phyloP scores from a whole-genome alignment of 176 grass and related monocot species.

The Alopecurus myosuroides region DNA sequence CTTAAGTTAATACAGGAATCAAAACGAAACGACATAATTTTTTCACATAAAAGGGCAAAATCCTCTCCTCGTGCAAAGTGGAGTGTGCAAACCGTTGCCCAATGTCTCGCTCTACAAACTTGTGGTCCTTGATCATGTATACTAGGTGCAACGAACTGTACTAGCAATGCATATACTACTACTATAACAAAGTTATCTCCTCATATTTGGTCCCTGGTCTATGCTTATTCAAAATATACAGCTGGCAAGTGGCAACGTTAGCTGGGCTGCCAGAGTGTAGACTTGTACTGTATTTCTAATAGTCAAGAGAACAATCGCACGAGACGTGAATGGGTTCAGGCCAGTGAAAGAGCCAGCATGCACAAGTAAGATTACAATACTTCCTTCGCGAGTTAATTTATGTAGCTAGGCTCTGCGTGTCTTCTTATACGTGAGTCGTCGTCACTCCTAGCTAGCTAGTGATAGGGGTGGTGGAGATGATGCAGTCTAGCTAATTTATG shows the following conservation, averaged over 20 bases:
- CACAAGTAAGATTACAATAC: not conserved
- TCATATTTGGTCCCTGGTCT: constrained; percentile 18
- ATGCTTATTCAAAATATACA: not conserved
- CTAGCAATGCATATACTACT: not conserved
- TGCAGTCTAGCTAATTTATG: constrained; percentile 2
- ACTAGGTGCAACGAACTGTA: not conserved
- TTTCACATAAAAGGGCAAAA: not conserved
- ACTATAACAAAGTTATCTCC: constrained; percentile 25
- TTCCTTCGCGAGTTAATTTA: not conserved
- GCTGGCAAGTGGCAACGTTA: not conserved
- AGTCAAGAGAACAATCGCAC: not conserved
- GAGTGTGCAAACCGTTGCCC: not conserved
- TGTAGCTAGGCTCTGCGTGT: not conserved
- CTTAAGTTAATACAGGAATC: not conserved
- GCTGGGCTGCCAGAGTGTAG: not conserved
- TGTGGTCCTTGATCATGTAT: not conserved
- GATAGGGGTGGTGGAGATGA: constrained; percentile 24
- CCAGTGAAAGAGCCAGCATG: constrained; percentile 1
- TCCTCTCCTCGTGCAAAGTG: not conserved
- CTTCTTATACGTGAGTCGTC: not conserved
- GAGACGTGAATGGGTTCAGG: not conserved
- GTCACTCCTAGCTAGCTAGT: constrained; percentile 4
- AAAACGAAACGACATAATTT: not conserved
- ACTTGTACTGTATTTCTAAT: not conserved
- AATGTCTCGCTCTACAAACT: not conserved